Evolutionary conservation across 106 monocot species (phyloP), one percentile per base, ranked within the genome.

Genomic region (Chionographis japonica): DNA sequence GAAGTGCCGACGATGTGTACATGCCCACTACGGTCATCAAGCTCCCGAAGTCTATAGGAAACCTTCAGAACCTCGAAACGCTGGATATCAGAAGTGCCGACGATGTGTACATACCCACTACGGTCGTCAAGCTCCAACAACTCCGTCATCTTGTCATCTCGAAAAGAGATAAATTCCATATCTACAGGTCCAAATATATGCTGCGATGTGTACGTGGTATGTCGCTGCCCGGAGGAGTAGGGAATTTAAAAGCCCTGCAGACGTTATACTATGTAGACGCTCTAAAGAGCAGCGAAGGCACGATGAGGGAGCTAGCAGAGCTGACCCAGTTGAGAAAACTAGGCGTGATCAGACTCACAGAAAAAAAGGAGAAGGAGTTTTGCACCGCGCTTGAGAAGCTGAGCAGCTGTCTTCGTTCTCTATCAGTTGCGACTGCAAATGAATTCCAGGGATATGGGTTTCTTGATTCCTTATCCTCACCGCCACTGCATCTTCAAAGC

Each of bases 301-400:
- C 64, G 40, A 16, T 70, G 27, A 8, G n/a, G 37, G 70, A 77
- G 50, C 12, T 77, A 1, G 49, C 52, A 0, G 36, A 63, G 43
- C 63, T 70, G 1, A 37, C 40, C 10, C 40, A 68, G 49, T 19
- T 77, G 37, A n/a, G 39, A 13, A 77, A 64, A 54, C 63, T 77
- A 7, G 19, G 27, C 12, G 17, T 77, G 12, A 3, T 15, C 9
- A 2, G 40, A 4, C 12, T 14, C 18, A 15, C 2, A 19, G 4
- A 49, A 16, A 17, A 53, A 12, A 10, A 10, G 4, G 15, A 7
- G 37, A 7, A 0, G 13, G 37, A 38, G 15, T 53, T 66, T 4
- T 66, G 39, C 3, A 3, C 13, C 3, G 52, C 59, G 16, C 40
- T 61, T 2, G 38, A 5, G 3, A 60, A 68, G 2, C 14, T 62